These are phyloP conservation scores for Trichoderma semiorbis DNA, from an alignment of 2,329 filamentous ascomycete genomes.

Conservation along the genomic window DNA sequence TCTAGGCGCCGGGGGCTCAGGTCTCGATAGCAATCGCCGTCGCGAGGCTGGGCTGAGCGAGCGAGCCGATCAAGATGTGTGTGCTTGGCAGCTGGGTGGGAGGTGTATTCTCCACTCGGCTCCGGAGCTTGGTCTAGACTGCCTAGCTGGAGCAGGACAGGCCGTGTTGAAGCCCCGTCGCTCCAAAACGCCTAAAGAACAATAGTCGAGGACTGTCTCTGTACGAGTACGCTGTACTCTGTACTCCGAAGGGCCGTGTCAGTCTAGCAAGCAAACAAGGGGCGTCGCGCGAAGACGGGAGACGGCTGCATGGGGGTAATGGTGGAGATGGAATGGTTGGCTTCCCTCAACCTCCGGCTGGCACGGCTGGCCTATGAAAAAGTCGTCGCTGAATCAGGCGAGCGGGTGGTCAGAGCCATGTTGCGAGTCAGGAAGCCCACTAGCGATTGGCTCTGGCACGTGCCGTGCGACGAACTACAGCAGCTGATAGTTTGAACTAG, in stretches of 20 bases:
- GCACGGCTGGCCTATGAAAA: slow-evolving; percentile 3
- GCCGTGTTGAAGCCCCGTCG: neutral
- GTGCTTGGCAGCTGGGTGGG: neutral
- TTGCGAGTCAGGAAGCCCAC: slow-evolving; percentile 15
- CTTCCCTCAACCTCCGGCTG: neutral
- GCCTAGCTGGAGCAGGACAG: neutral
- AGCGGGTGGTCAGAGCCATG: neutral
- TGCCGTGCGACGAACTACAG: neutral
- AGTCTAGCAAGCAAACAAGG: neutral
- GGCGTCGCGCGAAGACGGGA: slow-evolving; percentile 8
- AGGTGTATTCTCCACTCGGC: neutral
- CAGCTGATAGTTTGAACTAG: neutral
- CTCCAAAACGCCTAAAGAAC: slow-evolving; percentile 1
- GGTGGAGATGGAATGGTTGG: slow-evolving; percentile 16
- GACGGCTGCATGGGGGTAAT: slow-evolving; percentile 15
- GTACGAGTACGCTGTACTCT: neutral
- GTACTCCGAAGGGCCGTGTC: slow-evolving; percentile 5
- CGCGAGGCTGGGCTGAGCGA: slow-evolving; percentile 7
- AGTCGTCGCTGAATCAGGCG: slow-evolving; percentile 11
- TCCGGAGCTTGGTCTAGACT: neutral
- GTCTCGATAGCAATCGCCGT: neutral
- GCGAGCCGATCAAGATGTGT: slow-evolving; percentile 4
- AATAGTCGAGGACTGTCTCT: neutral
- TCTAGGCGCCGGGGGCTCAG: neutral
- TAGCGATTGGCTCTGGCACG: neutral